Percentiles rank a stretch among this genome's conserved stretches.
Evolutionary conservation across 495 filamentous ascomycete genomes (phyloP).

Genomic region (Trichoderma parareesei): DNA sequence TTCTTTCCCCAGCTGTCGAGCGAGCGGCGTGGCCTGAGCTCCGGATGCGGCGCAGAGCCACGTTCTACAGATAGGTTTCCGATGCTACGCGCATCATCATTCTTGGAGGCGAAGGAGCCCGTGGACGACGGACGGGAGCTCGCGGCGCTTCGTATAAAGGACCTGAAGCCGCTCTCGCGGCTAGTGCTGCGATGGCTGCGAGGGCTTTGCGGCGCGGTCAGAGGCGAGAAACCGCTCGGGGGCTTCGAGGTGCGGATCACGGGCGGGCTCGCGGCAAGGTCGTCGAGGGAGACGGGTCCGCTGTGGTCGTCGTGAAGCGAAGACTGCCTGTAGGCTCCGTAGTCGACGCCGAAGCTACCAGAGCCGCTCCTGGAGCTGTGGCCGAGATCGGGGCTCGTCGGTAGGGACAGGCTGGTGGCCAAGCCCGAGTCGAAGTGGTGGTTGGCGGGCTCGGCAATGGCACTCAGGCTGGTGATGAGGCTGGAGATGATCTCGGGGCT

Average conservation of each 20-base stretch:
- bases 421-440: constrained; percentile 59
- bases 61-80: constrained; percentile 52
- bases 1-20: constrained; percentile 48
- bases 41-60: constrained; percentile 27
- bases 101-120: constrained; percentile 40
- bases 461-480: constrained; percentile 83
- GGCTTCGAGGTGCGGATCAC: constrained; percentile 81
- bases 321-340: constrained; percentile 47
- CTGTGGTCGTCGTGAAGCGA: constrained; percentile 42
- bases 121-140: constrained; percentile 44
- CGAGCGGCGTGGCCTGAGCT: constrained; percentile 39
- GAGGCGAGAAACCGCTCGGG: constrained; percentile 59
- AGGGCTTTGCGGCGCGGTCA: constrained; percentile 55
- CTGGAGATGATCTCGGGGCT: constrained; percentile 92
- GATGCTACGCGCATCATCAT: constrained; percentile 49
- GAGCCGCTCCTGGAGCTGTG: constrained; percentile 39
- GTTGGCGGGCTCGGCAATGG: constrained; percentile 69
- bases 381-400: constrained; percentile 19
- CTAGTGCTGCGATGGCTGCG: constrained; percentile 23
- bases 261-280: constrained; percentile 65
- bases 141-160: constrained; percentile 33
- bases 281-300: constrained; percentile 51
- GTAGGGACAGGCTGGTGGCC: constrained; percentile 1
- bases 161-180: constrained; percentile 35
- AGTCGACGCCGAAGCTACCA: constrained; percentile 64